A percentile compares a stretch with the other conserved stretches of the same genome.
These are phyloP conservation scores for Ilex paraguariensis DNA, from an alignment of 305 asterid species.

Conservation along the genomic window DNA sequence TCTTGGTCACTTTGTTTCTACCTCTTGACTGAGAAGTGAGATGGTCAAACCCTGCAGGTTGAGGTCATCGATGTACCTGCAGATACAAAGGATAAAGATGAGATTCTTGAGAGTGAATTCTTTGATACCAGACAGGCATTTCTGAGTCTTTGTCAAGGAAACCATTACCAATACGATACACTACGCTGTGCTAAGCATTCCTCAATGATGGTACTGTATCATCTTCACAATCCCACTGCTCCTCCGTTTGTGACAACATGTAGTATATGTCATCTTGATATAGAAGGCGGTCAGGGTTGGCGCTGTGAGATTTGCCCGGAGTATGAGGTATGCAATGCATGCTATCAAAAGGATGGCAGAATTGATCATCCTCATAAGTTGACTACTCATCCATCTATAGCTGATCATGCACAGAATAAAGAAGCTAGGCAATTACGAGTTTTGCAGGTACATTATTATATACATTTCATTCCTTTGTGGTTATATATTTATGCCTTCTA, in stretches of 20 bases:
- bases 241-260: constrained; percentile 86
- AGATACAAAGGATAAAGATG: constrained; percentile 82
- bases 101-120: constrained; percentile 92
- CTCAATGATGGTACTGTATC: constrained; percentile 97
- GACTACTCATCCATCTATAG: constrained; percentile 66
- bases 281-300: constrained; percentile 98
- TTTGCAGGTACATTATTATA: constrained; percentile 49
- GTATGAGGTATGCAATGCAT: constrained; percentile 82
- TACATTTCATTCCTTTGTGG: too few relatives aligned
- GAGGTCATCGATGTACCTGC: constrained; percentile 55
- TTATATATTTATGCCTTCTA: too few relatives aligned
- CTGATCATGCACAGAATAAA: constrained; percentile 87
- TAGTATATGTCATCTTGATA: constrained; percentile 61
- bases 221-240: constrained; percentile 98
- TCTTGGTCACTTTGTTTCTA: background rate
- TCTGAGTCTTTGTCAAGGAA: constrained; percentile 93
- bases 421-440: constrained; percentile 91
- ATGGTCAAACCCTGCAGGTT: constrained; percentile 47
- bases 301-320: constrained; percentile 96
- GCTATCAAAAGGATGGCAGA: constrained; percentile 83
- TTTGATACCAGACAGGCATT: constrained; percentile 98
- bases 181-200: constrained; percentile 97
- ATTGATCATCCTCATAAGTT: constrained; percentile 80
- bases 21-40: background rate
- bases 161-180: constrained; percentile 95